Evolutionary conservation across 768 basidiomycete species (phyloP).

Genomic region (Rhizopogon rudus): DNA sequence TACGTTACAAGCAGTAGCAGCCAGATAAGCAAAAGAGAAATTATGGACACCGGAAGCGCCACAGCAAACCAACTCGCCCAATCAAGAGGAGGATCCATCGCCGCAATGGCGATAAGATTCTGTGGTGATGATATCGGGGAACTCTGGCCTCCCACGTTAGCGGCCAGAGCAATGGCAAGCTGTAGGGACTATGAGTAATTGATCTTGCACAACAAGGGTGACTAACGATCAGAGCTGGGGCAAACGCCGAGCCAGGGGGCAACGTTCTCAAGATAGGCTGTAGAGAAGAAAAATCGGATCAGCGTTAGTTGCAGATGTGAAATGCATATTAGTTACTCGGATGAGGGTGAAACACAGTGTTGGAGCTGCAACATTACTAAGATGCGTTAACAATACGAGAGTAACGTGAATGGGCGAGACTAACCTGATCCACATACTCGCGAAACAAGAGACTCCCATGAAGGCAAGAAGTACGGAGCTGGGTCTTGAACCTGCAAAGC

Average conservation of each 20-base stretch:
- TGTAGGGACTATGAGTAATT: constrained; percentile 24
- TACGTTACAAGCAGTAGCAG: constrained; percentile 80
- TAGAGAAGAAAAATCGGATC: constrained; percentile 7
- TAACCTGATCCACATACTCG: constrained; percentile 98
- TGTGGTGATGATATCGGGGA: constrained; percentile 98
- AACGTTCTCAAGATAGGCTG: constrained; percentile 93
- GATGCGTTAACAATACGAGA: not conserved
- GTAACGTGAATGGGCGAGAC: constrained; percentile 2
- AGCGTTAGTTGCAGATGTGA: not conserved
- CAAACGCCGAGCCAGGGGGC: constrained; percentile 82
- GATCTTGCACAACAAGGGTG: not conserved
- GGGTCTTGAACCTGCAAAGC: constrained; percentile 85
- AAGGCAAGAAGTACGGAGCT: constrained; percentile 85
- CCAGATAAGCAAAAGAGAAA: constrained; percentile 92
- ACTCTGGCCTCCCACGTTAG: constrained; percentile 96
- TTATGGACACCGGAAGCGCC: constrained; percentile 81
- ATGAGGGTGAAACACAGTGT: constrained; percentile 96
- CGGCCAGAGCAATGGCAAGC: constrained; percentile 96
- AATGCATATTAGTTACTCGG: constrained; percentile 49
- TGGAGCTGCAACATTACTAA: constrained; percentile 93
- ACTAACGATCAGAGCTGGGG: constrained; percentile 86
- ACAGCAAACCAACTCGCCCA: constrained; percentile 96
- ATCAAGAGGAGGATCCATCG: constrained; percentile 80
- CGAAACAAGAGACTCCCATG: constrained; percentile 96
- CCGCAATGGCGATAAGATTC: constrained; percentile 88